These are phyloP conservation scores for Nigrograna mackinnonii DNA, from an alignment of 2,329 filamentous ascomycete species.

Conservation along the genomic window DNA sequence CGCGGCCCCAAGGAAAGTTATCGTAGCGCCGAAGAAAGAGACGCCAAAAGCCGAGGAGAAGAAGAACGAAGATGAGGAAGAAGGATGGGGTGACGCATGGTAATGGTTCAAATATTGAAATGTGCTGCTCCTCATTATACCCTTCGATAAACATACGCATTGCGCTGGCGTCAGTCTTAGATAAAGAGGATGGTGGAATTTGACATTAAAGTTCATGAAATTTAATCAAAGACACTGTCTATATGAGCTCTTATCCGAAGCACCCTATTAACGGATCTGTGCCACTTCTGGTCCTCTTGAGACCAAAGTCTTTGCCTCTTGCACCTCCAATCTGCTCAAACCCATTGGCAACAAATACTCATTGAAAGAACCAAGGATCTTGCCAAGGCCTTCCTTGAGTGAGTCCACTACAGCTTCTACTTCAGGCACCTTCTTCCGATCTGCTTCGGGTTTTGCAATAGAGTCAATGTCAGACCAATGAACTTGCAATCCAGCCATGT, in stretches of 20 bases:
- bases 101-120: no score
- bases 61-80: conserved; percentile 45
- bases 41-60: conserved; percentile 34
- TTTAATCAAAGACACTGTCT: no score
- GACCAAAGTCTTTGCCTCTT: conserved; percentile 54
- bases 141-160: background rate
- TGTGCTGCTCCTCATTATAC: background rate
- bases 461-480: conserved; percentile 81
- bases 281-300: conserved; percentile 25
- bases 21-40: conserved; percentile 32
- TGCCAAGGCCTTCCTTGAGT: conserved; percentile 66
- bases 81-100: conserved; percentile 45
- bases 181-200: conserved; percentile 8
- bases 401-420: conserved; percentile 71
- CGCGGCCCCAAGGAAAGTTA: conserved; percentile 31
- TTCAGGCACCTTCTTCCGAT: conserved; percentile 56
- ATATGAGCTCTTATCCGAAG: no score
- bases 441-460: conserved; percentile 46
- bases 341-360: conserved; percentile 73
- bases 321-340: conserved; percentile 71
- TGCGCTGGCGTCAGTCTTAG: background rate
- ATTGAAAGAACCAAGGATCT: conserved; percentile 72
- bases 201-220: no score
- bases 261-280: no score
- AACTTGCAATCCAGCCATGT: conserved; percentile 61